phyloP scores from a whole-genome alignment of 1,284 basidiomycete genomes.

The Fistulinella cinereoalba region DNA sequence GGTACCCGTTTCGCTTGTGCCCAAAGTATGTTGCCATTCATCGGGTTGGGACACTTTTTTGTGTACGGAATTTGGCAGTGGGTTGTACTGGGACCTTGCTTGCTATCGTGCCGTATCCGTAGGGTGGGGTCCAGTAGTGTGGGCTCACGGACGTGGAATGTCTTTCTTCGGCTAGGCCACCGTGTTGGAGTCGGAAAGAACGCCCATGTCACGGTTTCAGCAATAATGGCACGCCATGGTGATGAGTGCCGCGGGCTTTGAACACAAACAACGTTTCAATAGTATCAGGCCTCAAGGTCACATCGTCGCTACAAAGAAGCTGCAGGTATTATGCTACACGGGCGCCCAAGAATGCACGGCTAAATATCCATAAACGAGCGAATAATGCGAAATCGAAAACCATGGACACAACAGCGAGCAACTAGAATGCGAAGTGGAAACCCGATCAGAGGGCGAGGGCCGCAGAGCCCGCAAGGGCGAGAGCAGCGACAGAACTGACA shows the following conservation, averaged over 20 bases:
- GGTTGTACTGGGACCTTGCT: too few relatives aligned
- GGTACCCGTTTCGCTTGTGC: slow-evolving; percentile 39
- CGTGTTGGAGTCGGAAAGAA: neutral
- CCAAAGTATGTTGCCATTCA: slow-evolving; percentile 30
- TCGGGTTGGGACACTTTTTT: too few relatives aligned
- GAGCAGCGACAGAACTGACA: slow-evolving; percentile 15
- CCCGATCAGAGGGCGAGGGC: slow-evolving; percentile 3
- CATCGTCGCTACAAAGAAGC: slow-evolving; percentile 1
- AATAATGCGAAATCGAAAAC: neutral
- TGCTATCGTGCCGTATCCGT: too few relatives aligned
- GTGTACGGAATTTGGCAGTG: too few relatives aligned
- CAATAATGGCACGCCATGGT: neutral
- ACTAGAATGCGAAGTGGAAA: slow-evolving; percentile 6
- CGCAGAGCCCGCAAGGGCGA: slow-evolving; percentile 14
- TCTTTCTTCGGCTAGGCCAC: neutral
- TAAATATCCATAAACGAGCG: neutral
- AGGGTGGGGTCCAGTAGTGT: too few relatives aligned
- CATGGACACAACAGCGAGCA: too few relatives aligned
- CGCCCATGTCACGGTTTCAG: neutral
- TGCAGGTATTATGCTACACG: neutral
- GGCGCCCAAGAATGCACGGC: neutral
- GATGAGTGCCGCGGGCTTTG: neutral
- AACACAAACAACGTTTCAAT: too few relatives aligned
- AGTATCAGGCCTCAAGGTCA: too few relatives aligned
- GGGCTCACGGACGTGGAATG: too few relatives aligned